Percentiles rank a stretch among this genome's conserved stretches.
Conservation (phyloP, 1,284 basidiomycete species). For the Moesziomyces parantarcticus region DNA sequence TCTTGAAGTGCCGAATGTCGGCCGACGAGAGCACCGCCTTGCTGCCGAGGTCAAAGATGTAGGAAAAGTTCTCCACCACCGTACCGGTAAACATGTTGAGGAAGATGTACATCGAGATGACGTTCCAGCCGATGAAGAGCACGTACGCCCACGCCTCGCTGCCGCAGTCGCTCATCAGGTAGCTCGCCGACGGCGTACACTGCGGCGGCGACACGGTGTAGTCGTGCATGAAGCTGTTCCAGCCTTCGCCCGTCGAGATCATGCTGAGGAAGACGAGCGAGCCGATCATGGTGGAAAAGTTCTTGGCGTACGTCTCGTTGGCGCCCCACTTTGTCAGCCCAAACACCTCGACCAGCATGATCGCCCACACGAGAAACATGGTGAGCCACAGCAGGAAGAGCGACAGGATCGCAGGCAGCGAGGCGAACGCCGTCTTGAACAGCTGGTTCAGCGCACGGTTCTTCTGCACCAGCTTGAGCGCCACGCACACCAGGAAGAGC, state of each 20-base stretch:
- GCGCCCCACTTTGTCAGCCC: slow-evolving; percentile 86
- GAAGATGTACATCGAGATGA: slow-evolving; percentile 87
- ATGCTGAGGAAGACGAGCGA: slow-evolving; percentile 83
- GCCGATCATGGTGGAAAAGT: slow-evolving; percentile 83
- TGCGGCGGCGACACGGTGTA: slow-evolving; percentile 77
- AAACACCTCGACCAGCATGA: slow-evolving; percentile 91
- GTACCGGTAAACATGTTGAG: slow-evolving; percentile 82
- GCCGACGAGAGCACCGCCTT: slow-evolving; percentile 84
- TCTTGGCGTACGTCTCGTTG: slow-evolving; percentile 79
- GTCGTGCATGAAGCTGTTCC: slow-evolving; percentile 68
- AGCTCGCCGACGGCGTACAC: slow-evolving; percentile 77
- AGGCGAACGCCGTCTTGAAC: slow-evolving; percentile 93
- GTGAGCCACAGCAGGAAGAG: slow-evolving; percentile 89
- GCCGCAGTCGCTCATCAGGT: slow-evolving; percentile 86
- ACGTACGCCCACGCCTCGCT: slow-evolving; percentile 84
- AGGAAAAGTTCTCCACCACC: slow-evolving; percentile 95
- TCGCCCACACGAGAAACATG: slow-evolving; percentile 90
- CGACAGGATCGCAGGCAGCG: slow-evolving; percentile 86
- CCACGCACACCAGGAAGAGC: slow-evolving; percentile 90
- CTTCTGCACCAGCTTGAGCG: slow-evolving; percentile 92
- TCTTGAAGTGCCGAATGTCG: slow-evolving; percentile 79
- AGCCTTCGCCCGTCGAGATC: slow-evolving; percentile 71
- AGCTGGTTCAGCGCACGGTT: slow-evolving; percentile 90
- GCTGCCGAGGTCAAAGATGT: slow-evolving; percentile 91
- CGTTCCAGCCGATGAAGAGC: slow-evolving; percentile 95